Base-by-base conservation (phyloP, 2,329 filamentous ascomycete genomes). In the Neofusicoccum sp. region DNA sequence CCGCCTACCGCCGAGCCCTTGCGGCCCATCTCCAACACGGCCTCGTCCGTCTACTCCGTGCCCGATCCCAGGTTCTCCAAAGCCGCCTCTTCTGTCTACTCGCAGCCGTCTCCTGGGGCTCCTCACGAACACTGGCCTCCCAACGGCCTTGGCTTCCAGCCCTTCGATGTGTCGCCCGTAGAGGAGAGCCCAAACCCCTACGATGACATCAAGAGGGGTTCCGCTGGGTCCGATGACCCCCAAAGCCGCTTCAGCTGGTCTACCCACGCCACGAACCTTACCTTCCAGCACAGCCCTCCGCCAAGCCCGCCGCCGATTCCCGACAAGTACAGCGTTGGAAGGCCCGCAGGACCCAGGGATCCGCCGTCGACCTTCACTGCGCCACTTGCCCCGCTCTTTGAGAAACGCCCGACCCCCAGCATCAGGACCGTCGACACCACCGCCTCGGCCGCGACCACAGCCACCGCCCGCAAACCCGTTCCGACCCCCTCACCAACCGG, bases 1-100 rank as follows among this genome's bases (percentile, higher is more conserved):
- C 61, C 61, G 2, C 59, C 59, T 3, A 47, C 39, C 31, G 28
- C 54, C 6, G 41, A 34, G 2, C 59, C 37, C 5, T 29, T 43
- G 16, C 37, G 43, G 14, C n/a, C n/a, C n/a, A 48, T 37, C 37
- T 36, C 48, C n/a, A 22, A 36, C 6, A 22, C 73, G 39, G 69
- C 71, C 36, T 89, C 87, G 37, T 89, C 88, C 14, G 67, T 87
- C 54, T 89, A 90, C 71, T 86, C 87, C 49, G 81, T 85, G 71
- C 81, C 79, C 48, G 85, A 80, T 64, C 80, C 81, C 11, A 14
- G 52, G 3, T n/a, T 43, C 36, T 62, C 61, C 33, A 47, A 62
- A 12, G 52, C 73, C 41, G 69, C 71, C 28, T 89, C 87, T 36
- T 89, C 88, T 14, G 68, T 87, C 50, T 89, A 90, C 72, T 86